Base-by-base conservation (phyloP, 169 alveolate species). In the Babesia bovis region DNA sequence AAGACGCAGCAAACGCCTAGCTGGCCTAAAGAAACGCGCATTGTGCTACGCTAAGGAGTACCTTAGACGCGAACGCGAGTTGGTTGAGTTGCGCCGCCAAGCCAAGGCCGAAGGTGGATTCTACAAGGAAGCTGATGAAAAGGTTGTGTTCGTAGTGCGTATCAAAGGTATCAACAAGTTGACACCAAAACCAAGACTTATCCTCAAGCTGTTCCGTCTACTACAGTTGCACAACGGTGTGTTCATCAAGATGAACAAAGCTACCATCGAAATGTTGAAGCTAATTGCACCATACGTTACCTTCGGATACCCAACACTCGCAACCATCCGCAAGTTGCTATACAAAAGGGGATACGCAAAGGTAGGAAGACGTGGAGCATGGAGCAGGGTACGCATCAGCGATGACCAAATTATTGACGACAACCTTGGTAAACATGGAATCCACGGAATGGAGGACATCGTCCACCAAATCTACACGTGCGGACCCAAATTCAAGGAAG, bases 401-500 rank as follows among this genome's bases (percentile, higher is more conserved):
- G 71, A 75, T 49, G 90, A 87, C 45, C 87, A 78, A 30, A 73
- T 84, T 12, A 65, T 87, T 58, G 75, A 83, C 36, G 85, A 77
- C 23, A 76, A 84, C 74, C 74, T 87, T 36, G 93, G 93, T 42
- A 79, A 70, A 51, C 73, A 83, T 73, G 87, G 87, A 42, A 57
- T 96, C 42, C 91, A 89, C 85, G 95, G 98, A 59, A 85, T 97
- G 90, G 99, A 98, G 88, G 99, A 97, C 74, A 88, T 98, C 72
- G 95, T 97, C 56, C 98, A 97, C 87, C 99, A 98, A 89, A 93
- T 98, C 67, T 89, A 92, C 90, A 96, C 99, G 41, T 94, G 97
- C 81, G 99, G 99, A 47, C 99, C 99, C 45, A 94, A 94, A 90
- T 98, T 98, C 96, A 97, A 97, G 95, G 97, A 97, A 91, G 99